These are phyloP conservation scores for Nematodospora valgi DNA, from an alignment of 805 yeast species.

Conservation along the genomic window DNA sequence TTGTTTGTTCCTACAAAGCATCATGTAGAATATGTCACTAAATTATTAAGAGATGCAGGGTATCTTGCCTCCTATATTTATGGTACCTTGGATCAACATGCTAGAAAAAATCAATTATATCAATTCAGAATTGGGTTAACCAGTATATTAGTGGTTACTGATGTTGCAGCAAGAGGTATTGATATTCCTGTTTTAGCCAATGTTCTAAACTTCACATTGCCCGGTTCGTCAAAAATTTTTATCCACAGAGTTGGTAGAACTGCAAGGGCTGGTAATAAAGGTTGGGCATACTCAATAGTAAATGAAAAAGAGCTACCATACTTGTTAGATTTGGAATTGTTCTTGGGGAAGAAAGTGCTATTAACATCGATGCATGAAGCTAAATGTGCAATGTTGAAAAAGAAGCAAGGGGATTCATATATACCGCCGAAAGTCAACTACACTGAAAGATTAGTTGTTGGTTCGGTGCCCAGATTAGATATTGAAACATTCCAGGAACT, in stretches of 20 bases:
- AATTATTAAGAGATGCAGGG: slow-evolving; percentile 69
- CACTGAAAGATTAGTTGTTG: slow-evolving; percentile 75
- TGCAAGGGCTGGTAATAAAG: slow-evolving; percentile 97
- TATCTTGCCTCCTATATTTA: slow-evolving; percentile 86
- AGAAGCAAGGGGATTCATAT: slow-evolving; percentile 40
- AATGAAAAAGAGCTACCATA: slow-evolving; percentile 86
- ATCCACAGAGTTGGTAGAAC: slow-evolving; percentile 99
- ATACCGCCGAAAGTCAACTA: slow-evolving; percentile 63
- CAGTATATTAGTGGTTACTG: slow-evolving; percentile 89
- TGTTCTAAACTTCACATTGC: slow-evolving; percentile 87
- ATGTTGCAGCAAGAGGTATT: slow-evolving; percentile 98
- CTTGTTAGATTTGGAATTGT: slow-evolving; percentile 82
- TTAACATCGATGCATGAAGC: slow-evolving; percentile 68
- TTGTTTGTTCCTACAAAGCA: slow-evolving; percentile 96
- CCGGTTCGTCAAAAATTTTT: slow-evolving; percentile 89
- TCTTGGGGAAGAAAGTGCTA: slow-evolving; percentile 78
- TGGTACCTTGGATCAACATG: slow-evolving; percentile 93
- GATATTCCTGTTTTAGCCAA: slow-evolving; percentile 96
- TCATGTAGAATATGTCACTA: slow-evolving; percentile 89
- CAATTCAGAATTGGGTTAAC: slow-evolving; percentile 84
- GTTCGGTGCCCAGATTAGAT: slow-evolving; percentile 70
- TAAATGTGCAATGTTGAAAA: slow-evolving; percentile 50
- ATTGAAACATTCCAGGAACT: slow-evolving; percentile 74
- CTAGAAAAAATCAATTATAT: slow-evolving; percentile 83
- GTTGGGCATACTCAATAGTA: slow-evolving; percentile 95